These are phyloP conservation scores for Suillus ampliporus DNA, from an alignment of 768 basidiomycete genomes.

Conservation along the genomic window DNA sequence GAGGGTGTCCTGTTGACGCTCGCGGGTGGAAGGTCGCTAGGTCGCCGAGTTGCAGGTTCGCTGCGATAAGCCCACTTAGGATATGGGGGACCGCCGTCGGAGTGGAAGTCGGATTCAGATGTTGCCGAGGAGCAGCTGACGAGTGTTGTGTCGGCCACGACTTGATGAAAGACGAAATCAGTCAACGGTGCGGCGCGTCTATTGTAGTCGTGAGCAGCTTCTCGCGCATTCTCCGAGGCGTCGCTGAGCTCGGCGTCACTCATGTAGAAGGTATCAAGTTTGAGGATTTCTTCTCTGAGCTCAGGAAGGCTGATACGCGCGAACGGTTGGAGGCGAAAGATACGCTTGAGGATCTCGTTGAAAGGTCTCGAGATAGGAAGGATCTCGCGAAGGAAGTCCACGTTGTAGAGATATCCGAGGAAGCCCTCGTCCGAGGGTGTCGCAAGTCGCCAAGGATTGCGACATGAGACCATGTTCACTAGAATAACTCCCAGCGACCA, in stretches of 20 bases:
- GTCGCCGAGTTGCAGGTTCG: not conserved
- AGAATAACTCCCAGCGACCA: conserved; percentile 84
- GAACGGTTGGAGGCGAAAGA: conserved; percentile 71
- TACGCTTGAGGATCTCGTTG: conserved; percentile 69
- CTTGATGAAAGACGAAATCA: conserved; percentile 5
- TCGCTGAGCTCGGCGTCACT: conserved; percentile 49
- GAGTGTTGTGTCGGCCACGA: conserved; percentile 5
- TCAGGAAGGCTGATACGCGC: conserved; percentile 66
- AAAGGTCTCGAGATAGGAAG: conserved; percentile 75
- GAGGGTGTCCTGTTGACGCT: not conserved
- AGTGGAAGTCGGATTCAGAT: conserved; percentile 5
- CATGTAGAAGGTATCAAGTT: conserved; percentile 67
- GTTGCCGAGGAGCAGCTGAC: not conserved
- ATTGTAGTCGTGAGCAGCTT: not conserved
- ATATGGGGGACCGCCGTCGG: conserved; percentile 8
- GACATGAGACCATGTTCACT: conserved; percentile 77
- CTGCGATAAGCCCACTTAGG: conserved; percentile 6
- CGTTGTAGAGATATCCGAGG: conserved; percentile 63
- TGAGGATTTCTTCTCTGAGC: conserved; percentile 60
- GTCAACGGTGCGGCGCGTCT: conserved; percentile 1
- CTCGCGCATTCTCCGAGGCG: conserved; percentile 28
- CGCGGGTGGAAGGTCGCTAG: not conserved
- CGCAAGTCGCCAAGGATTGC: conserved; percentile 78
- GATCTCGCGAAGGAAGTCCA: conserved; percentile 64
- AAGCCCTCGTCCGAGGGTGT: conserved; percentile 71